Percentiles rank a stretch among this genome's conserved stretches.
phyloP scores from a whole-genome alignment of 371 early-diverging fungal species.

The Saksenaea vasiformis region DNA sequence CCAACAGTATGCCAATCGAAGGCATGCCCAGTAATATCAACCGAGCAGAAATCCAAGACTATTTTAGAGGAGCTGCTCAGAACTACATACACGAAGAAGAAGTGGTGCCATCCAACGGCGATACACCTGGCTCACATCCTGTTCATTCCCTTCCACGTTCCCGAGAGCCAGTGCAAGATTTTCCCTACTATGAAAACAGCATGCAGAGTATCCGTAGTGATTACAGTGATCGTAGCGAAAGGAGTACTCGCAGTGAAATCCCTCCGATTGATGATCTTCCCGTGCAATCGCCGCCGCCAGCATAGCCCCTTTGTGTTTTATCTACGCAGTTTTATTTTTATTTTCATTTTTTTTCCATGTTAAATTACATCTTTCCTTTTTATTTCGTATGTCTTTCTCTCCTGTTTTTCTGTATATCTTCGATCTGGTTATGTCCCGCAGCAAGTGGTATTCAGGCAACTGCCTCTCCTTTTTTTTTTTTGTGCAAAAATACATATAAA shows the following conservation, averaged over 20 bases:
- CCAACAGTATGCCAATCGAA: constrained; percentile 38
- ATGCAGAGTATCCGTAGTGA: neutral
- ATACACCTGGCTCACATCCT: neutral
- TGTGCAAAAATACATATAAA: too few species aligned
- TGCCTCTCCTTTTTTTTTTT: neutral
- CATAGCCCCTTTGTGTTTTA: neutral
- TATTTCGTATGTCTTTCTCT: neutral
- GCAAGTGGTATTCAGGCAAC: neutral
- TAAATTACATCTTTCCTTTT: neutral
- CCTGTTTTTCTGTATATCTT: neutral
- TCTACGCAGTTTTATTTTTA: neutral
- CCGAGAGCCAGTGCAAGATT: neutral
- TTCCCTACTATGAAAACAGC: neutral
- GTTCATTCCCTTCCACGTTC: neutral
- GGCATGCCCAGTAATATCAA: constrained; percentile 34
- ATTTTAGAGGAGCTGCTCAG: constrained; percentile 40
- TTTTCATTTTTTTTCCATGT: neutral
- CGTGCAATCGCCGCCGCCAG: neutral
- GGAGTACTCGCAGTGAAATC: neutral
- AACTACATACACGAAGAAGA: constrained; percentile 6
- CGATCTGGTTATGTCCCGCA: neutral
- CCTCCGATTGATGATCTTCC: neutral
- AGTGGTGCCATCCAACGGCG: neutral
- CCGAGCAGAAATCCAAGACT: constrained; percentile 43
- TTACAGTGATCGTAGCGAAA: neutral